Conservation (phyloP, 768 basidiomycete genomes). For the Leccinum subgranulosum region DNA sequence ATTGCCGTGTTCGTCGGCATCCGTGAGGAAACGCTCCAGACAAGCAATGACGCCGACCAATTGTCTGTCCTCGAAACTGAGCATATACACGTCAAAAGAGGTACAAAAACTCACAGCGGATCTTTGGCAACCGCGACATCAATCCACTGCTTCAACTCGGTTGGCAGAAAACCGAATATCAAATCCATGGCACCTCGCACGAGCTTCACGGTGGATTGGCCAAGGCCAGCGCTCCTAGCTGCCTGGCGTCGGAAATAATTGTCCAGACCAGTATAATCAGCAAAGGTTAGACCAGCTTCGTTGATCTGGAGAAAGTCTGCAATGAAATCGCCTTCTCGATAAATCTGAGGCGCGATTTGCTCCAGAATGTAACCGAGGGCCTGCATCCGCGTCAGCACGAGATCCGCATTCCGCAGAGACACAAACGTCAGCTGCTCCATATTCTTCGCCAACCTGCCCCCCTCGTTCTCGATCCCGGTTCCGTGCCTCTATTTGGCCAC, state of each 20-base stretch:
- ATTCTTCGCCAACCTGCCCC: constrained; percentile 53
- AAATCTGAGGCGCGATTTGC: constrained; percentile 72
- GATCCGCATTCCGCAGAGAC: not conserved
- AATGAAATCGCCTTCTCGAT: constrained; percentile 84
- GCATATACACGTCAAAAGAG: not conserved
- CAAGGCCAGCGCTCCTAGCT: constrained; percentile 64
- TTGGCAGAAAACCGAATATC: constrained; percentile 89
- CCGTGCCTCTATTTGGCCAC: constrained; percentile 62
- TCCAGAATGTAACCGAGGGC: constrained; percentile 72
- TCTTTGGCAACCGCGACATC: constrained; percentile 77
- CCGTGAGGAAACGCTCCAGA: constrained; percentile 71
- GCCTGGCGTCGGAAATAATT: constrained; percentile 94
- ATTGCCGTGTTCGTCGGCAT: constrained; percentile 79
- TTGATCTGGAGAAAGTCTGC: constrained; percentile 92
- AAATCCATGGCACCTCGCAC: constrained; percentile 89
- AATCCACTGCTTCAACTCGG: constrained; percentile 81
- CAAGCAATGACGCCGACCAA: constrained; percentile 78
- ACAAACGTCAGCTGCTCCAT: constrained; percentile 69
- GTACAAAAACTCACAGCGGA: constrained; percentile 48
- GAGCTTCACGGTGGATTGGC: constrained; percentile 69
- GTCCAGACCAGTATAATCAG: constrained; percentile 92
- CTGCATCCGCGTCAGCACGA: constrained; percentile 36
- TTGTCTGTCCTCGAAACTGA: constrained; percentile 51
- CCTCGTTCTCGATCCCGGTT: constrained; percentile 48
- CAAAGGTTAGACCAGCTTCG: constrained; percentile 84